Evolutionary conservation across 1,139 yeast species (phyloP).

Genomic region (Debaryomycetaceae sp.): DNA sequence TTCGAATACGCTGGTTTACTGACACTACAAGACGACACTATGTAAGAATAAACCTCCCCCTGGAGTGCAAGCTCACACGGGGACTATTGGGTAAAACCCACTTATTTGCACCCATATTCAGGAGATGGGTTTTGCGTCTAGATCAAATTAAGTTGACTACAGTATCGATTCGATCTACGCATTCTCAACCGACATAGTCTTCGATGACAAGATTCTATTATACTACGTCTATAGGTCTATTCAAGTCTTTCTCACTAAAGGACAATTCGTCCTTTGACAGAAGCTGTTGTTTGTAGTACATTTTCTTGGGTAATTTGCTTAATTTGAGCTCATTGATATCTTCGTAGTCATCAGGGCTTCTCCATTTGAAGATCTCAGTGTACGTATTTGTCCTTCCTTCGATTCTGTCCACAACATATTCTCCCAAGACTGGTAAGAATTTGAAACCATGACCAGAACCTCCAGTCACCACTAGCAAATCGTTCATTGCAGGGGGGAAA

Average conservation of each 20-base stretch:
- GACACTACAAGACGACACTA: too few relatives aligned
- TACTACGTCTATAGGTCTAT: neutral
- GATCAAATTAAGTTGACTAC: too few relatives aligned
- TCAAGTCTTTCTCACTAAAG: slow-evolving; percentile 2
- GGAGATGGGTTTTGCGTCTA: too few relatives aligned
- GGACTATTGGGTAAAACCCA: too few relatives aligned
- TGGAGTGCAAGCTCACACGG: too few relatives aligned
- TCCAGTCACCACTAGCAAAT: slow-evolving; percentile 40
- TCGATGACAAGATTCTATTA: neutral
- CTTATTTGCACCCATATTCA: too few relatives aligned
- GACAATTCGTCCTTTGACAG: neutral
- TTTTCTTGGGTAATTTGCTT: neutral
- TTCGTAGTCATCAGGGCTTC: slow-evolving; percentile 15
- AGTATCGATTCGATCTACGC: too few relatives aligned
- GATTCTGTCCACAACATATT: slow-evolving; percentile 23
- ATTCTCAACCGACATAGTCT: too few relatives aligned
- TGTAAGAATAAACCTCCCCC: too few relatives aligned
- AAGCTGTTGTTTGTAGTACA: slow-evolving; percentile 1
- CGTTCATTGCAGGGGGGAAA: slow-evolving; percentile 31
- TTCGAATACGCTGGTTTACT: too few relatives aligned
- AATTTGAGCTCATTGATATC: slow-evolving; percentile 6
- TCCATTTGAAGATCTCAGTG: slow-evolving; percentile 29
- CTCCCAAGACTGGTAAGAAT: slow-evolving; percentile 31
- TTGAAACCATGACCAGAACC: slow-evolving; percentile 45
- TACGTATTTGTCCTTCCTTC: slow-evolving; percentile 19